Evolutionary conservation across 192 early-diverging fungal genomes (phyloP).

Genomic region (Diversispora epigaea): DNA sequence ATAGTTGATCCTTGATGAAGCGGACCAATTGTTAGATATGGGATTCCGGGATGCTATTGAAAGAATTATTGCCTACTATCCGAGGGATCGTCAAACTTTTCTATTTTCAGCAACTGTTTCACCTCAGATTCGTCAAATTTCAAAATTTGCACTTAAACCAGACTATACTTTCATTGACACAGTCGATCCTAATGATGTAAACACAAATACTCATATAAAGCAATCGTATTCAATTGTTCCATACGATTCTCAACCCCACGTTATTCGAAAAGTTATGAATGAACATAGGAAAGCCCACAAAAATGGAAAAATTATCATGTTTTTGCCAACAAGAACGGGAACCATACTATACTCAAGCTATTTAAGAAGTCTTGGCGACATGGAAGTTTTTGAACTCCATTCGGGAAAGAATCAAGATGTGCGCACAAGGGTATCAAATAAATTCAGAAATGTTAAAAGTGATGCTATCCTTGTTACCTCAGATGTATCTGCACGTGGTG

Average conservation of each 20-base stretch:
- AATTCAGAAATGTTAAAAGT: conserved; percentile 62
- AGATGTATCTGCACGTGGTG: conserved; percentile 95
- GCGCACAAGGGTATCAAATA: conserved; percentile 68
- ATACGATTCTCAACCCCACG: conserved; percentile 57
- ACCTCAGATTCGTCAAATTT: conserved; percentile 64
- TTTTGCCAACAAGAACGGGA: conserved; percentile 78
- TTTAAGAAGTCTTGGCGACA: conserved; percentile 51
- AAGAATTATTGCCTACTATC: conserved; percentile 59
- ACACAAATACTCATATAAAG: conserved; percentile 76
- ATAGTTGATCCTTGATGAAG: conserved; percentile 89
- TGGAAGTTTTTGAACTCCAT: conserved; percentile 67
- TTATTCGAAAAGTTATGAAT: conserved; percentile 65
- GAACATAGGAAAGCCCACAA: conserved; percentile 57
- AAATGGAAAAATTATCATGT: conserved; percentile 85
- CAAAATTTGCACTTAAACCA: conserved; percentile 60
- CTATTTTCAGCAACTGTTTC: conserved; percentile 94
- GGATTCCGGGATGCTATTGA: conserved; percentile 88
- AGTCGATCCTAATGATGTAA: conserved; percentile 80
- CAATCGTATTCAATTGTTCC: conserved; percentile 75
- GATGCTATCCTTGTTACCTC: conserved; percentile 83
- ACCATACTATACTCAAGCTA: conserved; percentile 63
- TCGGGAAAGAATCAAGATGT: conserved; percentile 74
- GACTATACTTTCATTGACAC: conserved; percentile 76
- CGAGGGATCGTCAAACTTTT: conserved; percentile 78
- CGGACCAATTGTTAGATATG: conserved; percentile 92